Percentiles rank a stretch among this genome's conserved stretches.
phyloP scores from a whole-genome alignment of 1,284 basidiomycete genomes.

The Boletellus deceptivus region DNA sequence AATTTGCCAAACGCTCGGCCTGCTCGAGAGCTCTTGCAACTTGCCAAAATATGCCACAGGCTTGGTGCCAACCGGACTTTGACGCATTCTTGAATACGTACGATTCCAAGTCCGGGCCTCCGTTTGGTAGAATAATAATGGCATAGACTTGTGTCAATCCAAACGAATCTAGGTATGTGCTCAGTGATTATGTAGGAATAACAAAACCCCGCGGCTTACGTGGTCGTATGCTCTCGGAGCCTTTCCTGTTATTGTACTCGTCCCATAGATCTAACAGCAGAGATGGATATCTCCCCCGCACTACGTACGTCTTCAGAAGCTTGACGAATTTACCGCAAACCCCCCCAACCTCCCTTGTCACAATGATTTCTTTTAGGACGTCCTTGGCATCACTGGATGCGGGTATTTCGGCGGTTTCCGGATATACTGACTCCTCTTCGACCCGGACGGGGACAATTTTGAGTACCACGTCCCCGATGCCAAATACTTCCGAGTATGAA shows the following conservation, averaged over 20 bases:
- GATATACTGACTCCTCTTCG: constrained; percentile 35
- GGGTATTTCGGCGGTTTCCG: constrained; percentile 50
- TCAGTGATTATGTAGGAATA: constrained; percentile 5
- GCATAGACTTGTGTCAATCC: constrained; percentile 77
- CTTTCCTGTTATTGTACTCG: constrained; percentile 65
- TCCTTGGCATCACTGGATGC: constrained; percentile 71
- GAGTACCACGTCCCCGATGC: constrained; percentile 78
- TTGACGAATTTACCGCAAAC: constrained; percentile 75
- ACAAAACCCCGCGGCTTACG: constrained; percentile 43
- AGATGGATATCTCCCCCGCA: constrained; percentile 81
- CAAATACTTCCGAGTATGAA: constrained; percentile 97
- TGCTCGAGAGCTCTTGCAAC: constrained; percentile 72
- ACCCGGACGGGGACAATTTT: constrained; percentile 73
- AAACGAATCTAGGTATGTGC: constrained; percentile 60
- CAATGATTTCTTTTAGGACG: constrained; percentile 84
- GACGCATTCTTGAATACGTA: constrained; percentile 56
- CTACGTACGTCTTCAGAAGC: constrained; percentile 80
- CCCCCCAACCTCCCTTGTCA: constrained; percentile 77
- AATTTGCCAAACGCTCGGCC: constrained; percentile 77
- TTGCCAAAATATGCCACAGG: constrained; percentile 89
- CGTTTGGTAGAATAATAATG: constrained; percentile 86
- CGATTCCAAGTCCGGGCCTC: constrained; percentile 86
- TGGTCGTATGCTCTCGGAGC: constrained; percentile 84
- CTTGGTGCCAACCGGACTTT: constrained; percentile 78
- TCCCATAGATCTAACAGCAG: constrained; percentile 85